A percentile compares a stretch with the other conserved stretches of the same genome.
Conservation (phyloP, 306 rosid genomes). For the Trifolium dubium region DNA sequence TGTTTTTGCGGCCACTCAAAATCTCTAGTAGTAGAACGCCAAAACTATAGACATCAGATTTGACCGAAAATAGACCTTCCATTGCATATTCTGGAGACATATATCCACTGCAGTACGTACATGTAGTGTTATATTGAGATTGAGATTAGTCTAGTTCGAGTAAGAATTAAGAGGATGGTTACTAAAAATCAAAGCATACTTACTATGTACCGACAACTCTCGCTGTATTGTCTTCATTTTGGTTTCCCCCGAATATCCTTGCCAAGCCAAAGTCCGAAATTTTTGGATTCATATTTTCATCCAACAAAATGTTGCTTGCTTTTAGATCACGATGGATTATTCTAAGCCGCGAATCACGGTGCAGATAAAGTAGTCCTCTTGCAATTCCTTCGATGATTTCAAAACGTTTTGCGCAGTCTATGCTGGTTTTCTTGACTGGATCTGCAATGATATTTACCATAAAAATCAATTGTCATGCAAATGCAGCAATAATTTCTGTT, state of each 20-base stretch:
- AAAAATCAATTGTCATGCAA: slow-evolving; percentile 22
- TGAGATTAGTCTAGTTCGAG: slow-evolving; percentile 36
- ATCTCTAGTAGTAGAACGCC: slow-evolving; percentile 80
- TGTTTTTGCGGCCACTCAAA: slow-evolving; percentile 73
- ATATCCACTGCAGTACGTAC: slow-evolving; percentile 64
- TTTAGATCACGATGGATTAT: slow-evolving; percentile 88
- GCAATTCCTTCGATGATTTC: slow-evolving; percentile 85
- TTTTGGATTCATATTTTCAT: slow-evolving; percentile 83
- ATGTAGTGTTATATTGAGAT: background rate
- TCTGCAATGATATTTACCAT: slow-evolving; percentile 51
- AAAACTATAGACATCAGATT: slow-evolving; percentile 90
- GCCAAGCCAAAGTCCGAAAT: slow-evolving; percentile 96
- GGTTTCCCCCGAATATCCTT: slow-evolving; percentile 84
- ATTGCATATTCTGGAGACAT: slow-evolving; percentile 96
- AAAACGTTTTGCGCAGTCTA: slow-evolving; percentile 67
- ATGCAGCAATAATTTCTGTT: background rate
- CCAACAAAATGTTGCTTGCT: slow-evolving; percentile 79
- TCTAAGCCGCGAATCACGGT: slow-evolving; percentile 83
- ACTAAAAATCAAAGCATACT: slow-evolving; percentile 42
- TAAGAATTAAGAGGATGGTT: background rate
- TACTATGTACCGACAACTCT: slow-evolving; percentile 92
- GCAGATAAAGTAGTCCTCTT: slow-evolving; percentile 87
- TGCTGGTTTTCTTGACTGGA: slow-evolving; percentile 44
- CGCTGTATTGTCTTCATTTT: slow-evolving; percentile 72
- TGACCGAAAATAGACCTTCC: slow-evolving; percentile 85